These are phyloP conservation scores for Peniophora sp. DNA, from an alignment of 1,284 basidiomycete species.

Conservation along the genomic window DNA sequence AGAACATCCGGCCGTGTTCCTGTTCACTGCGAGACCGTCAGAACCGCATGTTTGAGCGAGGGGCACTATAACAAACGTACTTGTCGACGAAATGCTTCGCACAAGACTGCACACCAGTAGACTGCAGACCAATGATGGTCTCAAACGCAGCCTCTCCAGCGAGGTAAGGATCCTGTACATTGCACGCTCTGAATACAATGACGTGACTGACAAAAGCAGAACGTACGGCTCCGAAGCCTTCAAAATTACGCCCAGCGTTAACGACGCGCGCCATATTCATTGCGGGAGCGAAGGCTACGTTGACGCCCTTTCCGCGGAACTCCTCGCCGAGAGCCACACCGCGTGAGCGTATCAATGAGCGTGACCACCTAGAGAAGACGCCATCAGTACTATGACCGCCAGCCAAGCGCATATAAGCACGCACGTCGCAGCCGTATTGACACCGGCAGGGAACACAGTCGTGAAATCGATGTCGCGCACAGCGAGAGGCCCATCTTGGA, in stretches of 20 bases:
- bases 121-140: slow-evolving; percentile 70
- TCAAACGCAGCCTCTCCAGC: slow-evolving; percentile 66
- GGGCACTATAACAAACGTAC: slow-evolving; percentile 25
- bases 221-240: slow-evolving; percentile 60
- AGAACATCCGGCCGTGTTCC: slow-evolving; percentile 47
- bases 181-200: not conserved
- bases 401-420: slow-evolving; percentile 6
- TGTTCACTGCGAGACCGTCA: slow-evolving; percentile 42
- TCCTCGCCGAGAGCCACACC: slow-evolving; percentile 75
- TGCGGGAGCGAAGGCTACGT: slow-evolving; percentile 58
- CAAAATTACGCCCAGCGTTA: slow-evolving; percentile 76
- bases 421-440: slow-evolving; percentile 49
- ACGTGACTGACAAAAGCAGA: too few species aligned
- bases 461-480: slow-evolving; percentile 40
- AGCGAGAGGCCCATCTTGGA: slow-evolving; percentile 49
- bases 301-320: slow-evolving; percentile 73
- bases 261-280: slow-evolving; percentile 69
- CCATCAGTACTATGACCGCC: not conserved
- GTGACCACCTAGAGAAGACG: slow-evolving; percentile 47
- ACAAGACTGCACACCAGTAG: slow-evolving; percentile 65
- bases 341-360: slow-evolving; percentile 59
- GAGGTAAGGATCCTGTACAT: slow-evolving; percentile 46
- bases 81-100: slow-evolving; percentile 76
- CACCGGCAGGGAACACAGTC: slow-evolving; percentile 52
- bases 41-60: not conserved